phyloP scores from a whole-genome alignment of 1,284 basidiomycete species.

The Puccinia horiana region DNA sequence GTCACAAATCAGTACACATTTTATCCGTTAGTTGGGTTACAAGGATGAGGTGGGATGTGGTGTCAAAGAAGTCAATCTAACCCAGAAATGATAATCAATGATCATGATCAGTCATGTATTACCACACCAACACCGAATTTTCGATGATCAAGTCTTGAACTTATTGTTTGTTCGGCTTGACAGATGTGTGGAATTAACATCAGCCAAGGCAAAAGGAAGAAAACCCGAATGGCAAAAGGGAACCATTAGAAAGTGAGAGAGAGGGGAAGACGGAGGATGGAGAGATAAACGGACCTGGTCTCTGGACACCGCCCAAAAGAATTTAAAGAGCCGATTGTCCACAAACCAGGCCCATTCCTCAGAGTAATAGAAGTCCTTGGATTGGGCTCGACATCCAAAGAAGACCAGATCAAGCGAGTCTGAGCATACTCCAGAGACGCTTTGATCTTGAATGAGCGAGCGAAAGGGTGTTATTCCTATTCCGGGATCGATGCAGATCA shows the following conservation, averaged over 20 bases:
- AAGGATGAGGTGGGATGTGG: slow-evolving; percentile 36
- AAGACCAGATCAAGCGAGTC: slow-evolving; percentile 65
- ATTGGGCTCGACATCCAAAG: slow-evolving; percentile 78
- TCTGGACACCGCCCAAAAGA: slow-evolving; percentile 76
- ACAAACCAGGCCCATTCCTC: slow-evolving; percentile 69
- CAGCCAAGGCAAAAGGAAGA: no score
- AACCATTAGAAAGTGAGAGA: slow-evolving; percentile 51
- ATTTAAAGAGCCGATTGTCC: slow-evolving; percentile 61
- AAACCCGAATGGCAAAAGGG: background rate
- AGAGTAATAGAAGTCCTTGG: slow-evolving; percentile 77
- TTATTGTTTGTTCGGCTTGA: slow-evolving; percentile 67
- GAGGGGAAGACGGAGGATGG: background rate
- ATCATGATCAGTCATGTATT: slow-evolving; percentile 64
- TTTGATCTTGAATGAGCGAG: slow-evolving; percentile 76
- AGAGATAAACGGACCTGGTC: slow-evolving; percentile 63
- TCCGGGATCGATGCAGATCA: slow-evolving; percentile 87
- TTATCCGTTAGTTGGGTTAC: background rate
- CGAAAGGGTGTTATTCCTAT: slow-evolving; percentile 92
- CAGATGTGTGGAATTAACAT: background rate
- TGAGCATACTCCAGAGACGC: slow-evolving; percentile 59
- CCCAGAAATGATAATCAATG: slow-evolving; percentile 81
- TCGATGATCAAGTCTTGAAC: slow-evolving; percentile 80
- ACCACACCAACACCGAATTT: slow-evolving; percentile 69
- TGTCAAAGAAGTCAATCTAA: slow-evolving; percentile 59
- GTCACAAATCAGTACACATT: background rate